Percentiles rank a stretch among this genome's conserved stretches.
These are phyloP conservation scores for Macrotyloma uniflorum DNA, from an alignment of 306 rosid species.

Conservation along the genomic window DNA sequence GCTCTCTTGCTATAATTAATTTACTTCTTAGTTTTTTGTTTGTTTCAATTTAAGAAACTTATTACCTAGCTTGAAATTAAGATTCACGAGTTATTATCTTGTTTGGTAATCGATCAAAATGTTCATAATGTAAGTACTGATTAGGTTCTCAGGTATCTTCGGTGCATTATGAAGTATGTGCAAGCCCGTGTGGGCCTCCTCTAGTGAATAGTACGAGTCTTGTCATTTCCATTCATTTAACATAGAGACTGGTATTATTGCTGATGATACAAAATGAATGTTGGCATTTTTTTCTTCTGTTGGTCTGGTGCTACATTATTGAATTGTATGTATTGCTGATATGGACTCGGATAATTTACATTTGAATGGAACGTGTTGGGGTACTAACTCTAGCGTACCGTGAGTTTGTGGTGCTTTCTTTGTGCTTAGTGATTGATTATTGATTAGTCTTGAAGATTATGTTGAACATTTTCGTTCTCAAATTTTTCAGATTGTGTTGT, in stretches of 20 bases:
- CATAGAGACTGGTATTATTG: background rate
- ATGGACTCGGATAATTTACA: no score
- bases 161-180: background rate
- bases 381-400: background rate
- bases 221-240: background rate
- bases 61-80: background rate
- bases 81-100: background rate
- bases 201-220: background rate
- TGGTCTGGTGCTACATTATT: background rate
- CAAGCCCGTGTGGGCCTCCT: background rate
- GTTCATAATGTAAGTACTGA: background rate
- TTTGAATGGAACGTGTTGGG: no score
- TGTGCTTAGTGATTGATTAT: background rate
- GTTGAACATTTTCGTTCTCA: background rate
- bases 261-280: background rate
- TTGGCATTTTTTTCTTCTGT: background rate
- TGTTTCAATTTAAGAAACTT: background rate
- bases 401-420: background rate
- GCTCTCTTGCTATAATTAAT: background rate
- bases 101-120: background rate
- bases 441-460: background rate
- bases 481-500: background rate
- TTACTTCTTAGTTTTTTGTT: background rate
- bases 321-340: background rate
- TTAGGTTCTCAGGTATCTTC: background rate